Percentiles rank a stretch among this genome's conserved stretches.
phyloP scores from a whole-genome alignment of 1,139 yeast species.

The Magnusiomyces suaveolens region DNA sequence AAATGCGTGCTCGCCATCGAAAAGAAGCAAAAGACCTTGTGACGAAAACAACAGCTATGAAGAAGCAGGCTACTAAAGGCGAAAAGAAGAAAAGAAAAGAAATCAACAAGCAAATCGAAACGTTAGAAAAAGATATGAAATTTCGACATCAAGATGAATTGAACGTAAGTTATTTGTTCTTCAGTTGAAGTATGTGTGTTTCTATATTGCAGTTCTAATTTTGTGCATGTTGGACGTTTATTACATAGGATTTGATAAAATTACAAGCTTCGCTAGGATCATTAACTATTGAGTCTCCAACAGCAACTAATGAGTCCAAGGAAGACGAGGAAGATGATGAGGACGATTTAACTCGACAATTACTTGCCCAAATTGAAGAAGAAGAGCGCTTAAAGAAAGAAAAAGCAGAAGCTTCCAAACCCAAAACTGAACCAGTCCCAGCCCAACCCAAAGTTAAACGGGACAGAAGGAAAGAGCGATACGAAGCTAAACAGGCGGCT shows the following conservation, averaged over 20 bases:
- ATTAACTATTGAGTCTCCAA: not conserved
- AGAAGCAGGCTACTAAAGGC: conserved; percentile 75
- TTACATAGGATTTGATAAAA: conserved; percentile 4
- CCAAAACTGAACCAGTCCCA: not conserved
- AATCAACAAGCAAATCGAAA: conserved; percentile 46
- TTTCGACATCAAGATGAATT: conserved; percentile 47
- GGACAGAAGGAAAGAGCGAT: conserved; percentile 75
- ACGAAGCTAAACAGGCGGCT: conserved; percentile 68
- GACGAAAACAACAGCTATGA: conserved; percentile 60
- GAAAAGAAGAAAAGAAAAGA: conserved; percentile 51
- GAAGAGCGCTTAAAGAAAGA: conserved; percentile 23
- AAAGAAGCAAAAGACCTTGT: conserved; percentile 59
- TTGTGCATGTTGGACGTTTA: too few species aligned
- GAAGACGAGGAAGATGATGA: conserved; percentile 28
- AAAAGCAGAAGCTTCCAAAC: conserved; percentile 7
- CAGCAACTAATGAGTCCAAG: conserved; percentile 1
- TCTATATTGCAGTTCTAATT: not conserved
- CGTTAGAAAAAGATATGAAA: conserved; percentile 48
- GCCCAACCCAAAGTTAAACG: conserved; percentile 33
- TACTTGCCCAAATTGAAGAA: conserved; percentile 47
- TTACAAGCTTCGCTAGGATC: not conserved
- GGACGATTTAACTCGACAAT: conserved; percentile 49
- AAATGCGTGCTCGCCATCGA: conserved; percentile 51
- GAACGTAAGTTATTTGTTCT: conserved; percentile 12
- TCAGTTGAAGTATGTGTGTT: too few species aligned